phyloP scores from a whole-genome alignment of 1,284 basidiomycete species.

The Ustilago xerochloae region DNA sequence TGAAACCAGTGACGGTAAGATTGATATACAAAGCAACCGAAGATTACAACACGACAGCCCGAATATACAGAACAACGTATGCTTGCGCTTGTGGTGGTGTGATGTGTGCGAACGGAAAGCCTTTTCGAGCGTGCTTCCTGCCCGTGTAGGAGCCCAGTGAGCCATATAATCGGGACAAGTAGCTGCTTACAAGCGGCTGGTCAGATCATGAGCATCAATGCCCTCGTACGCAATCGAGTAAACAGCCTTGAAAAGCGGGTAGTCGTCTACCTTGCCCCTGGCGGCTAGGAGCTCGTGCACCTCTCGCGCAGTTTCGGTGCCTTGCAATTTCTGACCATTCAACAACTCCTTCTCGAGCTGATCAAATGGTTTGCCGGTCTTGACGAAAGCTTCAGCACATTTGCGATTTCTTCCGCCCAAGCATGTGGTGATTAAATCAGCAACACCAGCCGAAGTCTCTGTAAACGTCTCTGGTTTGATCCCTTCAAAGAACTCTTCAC shows the following conservation, averaged over 20 bases:
- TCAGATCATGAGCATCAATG: constrained; percentile 69
- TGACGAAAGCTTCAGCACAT: constrained; percentile 72
- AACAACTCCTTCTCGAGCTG: constrained; percentile 73
- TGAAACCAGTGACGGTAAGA: constrained; percentile 10
- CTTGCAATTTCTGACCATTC: constrained; percentile 73
- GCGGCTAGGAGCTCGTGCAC: constrained; percentile 72
- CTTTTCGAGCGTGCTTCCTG: no score
- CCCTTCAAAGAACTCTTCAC: constrained; percentile 72
- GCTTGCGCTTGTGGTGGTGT: background rate
- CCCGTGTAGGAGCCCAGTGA: background rate
- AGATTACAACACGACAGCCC: background rate
- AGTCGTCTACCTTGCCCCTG: constrained; percentile 70
- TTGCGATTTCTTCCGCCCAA: constrained; percentile 73
- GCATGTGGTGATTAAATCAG: constrained; percentile 74
- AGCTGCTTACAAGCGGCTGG: constrained; percentile 53
- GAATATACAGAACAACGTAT: background rate
- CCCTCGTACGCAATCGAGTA: constrained; percentile 64
- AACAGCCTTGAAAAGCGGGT: constrained; percentile 73
- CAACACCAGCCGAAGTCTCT: constrained; percentile 72
- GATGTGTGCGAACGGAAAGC: background rate
- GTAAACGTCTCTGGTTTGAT: constrained; percentile 72
- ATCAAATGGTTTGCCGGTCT: constrained; percentile 72
- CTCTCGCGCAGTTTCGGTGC: constrained; percentile 72
- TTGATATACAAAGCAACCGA: constrained; percentile 7
- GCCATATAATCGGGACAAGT: background rate